Percentiles rank a stretch among this genome's conserved stretches.
Conservation (phyloP, 768 basidiomycete genomes). For the Boletus pseudo-olivaceus region DNA sequence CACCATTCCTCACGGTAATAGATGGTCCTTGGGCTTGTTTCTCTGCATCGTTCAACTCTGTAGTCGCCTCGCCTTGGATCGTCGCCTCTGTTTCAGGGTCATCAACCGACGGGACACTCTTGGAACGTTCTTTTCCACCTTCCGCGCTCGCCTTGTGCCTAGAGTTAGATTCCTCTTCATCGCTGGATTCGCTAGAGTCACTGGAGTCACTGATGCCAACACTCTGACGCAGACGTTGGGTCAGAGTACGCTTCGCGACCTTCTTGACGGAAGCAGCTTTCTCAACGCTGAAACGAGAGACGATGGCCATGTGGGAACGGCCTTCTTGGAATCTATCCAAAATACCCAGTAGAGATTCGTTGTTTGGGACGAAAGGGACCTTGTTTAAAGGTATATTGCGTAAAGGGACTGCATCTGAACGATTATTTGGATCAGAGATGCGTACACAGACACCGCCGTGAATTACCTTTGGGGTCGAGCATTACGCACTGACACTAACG, state of each 20-base stretch:
- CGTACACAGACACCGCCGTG: no score
- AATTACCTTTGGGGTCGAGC: slow-evolving; percentile 74
- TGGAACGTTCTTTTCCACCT: slow-evolving; percentile 21
- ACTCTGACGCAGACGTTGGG: slow-evolving; percentile 69
- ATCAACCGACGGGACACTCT: slow-evolving; percentile 32
- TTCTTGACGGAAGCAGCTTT: slow-evolving; percentile 81
- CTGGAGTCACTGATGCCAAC: slow-evolving; percentile 72
- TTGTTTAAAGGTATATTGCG: slow-evolving; percentile 83
- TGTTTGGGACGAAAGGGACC: slow-evolving; percentile 81
- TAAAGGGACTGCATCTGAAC: slow-evolving; percentile 72
- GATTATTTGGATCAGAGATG: neutral
- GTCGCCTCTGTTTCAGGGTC: slow-evolving; percentile 33
- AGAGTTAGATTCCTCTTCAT: slow-evolving; percentile 34
- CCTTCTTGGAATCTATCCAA: slow-evolving; percentile 90
- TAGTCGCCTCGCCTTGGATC: slow-evolving; percentile 21
- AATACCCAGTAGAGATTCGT: slow-evolving; percentile 80
- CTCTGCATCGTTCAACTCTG: slow-evolving; percentile 18
- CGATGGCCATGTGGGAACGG: slow-evolving; percentile 88
- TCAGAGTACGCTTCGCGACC: slow-evolving; percentile 75
- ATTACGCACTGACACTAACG: slow-evolving; percentile 54
- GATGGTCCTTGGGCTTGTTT: slow-evolving; percentile 12
- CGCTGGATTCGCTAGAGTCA: slow-evolving; percentile 46
- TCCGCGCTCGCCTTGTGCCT: slow-evolving; percentile 16
- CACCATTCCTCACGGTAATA: slow-evolving; percentile 12
- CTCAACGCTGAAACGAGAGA: slow-evolving; percentile 69